A percentile compares a stretch with the other conserved stretches of the same genome.
Conservation (phyloP, 306 rosid species). For the Potentilla sterilis region DNA sequence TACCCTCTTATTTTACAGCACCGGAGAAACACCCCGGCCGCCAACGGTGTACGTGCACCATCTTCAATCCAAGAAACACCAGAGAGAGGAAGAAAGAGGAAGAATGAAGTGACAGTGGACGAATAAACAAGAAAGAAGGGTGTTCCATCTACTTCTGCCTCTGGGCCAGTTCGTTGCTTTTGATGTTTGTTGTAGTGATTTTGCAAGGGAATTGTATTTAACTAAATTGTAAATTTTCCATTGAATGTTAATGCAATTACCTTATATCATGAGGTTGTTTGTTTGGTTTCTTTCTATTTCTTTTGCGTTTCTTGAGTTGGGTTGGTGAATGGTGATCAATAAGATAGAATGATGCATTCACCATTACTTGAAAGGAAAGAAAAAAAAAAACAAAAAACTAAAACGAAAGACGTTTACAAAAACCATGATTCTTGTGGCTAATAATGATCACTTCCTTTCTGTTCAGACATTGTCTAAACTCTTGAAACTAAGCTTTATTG, state of each 20-base stretch:
- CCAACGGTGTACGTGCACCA: background rate
- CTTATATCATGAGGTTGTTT: background rate
- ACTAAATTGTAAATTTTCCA: background rate
- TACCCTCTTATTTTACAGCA: slow-evolving; percentile 2
- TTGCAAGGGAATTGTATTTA: background rate
- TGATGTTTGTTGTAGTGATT: background rate
- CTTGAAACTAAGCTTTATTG: background rate
- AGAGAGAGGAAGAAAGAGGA: background rate
- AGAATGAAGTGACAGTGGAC: no score
- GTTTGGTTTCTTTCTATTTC: background rate
- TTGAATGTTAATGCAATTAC: background rate
- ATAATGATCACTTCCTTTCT: background rate
- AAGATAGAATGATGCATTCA: background rate
- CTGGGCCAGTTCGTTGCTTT: background rate
- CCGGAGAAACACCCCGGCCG: background rate
- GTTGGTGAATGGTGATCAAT: background rate
- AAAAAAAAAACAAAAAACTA: no score
- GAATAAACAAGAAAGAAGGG: background rate
- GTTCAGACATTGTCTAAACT: background rate
- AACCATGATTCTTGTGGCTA: background rate
- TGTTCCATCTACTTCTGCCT: background rate
- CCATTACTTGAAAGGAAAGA: background rate
- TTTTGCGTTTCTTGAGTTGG: background rate
- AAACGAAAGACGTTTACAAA: background rate
- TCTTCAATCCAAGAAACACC: background rate